Percentiles rank a stretch among this genome's conserved stretches.
These are phyloP conservation scores for Diaporthe citri DNA, from an alignment of 2,329 filamentous ascomycete species.

Conservation along the genomic window DNA sequence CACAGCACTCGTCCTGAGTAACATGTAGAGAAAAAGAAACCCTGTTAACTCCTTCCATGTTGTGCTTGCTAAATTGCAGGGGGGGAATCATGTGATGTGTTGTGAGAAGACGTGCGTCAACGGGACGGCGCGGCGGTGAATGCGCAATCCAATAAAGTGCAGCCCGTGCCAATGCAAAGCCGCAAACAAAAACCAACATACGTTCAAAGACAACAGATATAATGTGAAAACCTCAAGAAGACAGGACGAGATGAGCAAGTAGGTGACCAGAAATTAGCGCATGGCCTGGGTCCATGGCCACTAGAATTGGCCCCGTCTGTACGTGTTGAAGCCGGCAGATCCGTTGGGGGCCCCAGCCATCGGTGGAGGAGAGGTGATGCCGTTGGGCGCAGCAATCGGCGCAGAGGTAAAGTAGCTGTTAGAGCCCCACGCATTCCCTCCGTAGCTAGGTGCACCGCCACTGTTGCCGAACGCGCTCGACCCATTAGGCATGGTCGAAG, in stretches of 20 bases:
- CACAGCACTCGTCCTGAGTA: constrained; percentile 28
- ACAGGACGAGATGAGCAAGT: background rate
- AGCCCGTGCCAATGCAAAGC: constrained; percentile 22
- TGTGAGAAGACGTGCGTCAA: constrained; percentile 21
- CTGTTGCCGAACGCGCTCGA: background rate
- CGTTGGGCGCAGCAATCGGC: constrained; percentile 1
- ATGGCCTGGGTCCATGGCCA: background rate
- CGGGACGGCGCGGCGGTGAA: constrained; percentile 16
- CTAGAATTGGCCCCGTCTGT: constrained; percentile 30
- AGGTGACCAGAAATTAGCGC: background rate
- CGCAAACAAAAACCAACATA: constrained; percentile 4
- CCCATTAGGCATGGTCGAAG: constrained; percentile 14
- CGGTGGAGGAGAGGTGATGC: constrained; percentile 4
- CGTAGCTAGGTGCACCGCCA: constrained; percentile 11
- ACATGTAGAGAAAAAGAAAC: constrained; percentile 27
- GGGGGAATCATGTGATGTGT: constrained; percentile 37
- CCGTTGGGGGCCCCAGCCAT: constrained; percentile 8
- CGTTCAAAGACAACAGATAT: constrained; percentile 3
- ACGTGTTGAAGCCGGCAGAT: constrained; percentile 4
- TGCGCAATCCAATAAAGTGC: constrained; percentile 29
- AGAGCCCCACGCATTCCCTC: constrained; percentile 30
- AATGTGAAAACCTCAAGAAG: constrained; percentile 1
- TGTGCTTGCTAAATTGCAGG: constrained; percentile 27
- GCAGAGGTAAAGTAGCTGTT: constrained; percentile 16
- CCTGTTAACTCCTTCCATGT: constrained; percentile 39